Conservation (phyloP, 2,329 filamentous ascomycete species). For the Pseudovirgaria hyperparasitica region DNA sequence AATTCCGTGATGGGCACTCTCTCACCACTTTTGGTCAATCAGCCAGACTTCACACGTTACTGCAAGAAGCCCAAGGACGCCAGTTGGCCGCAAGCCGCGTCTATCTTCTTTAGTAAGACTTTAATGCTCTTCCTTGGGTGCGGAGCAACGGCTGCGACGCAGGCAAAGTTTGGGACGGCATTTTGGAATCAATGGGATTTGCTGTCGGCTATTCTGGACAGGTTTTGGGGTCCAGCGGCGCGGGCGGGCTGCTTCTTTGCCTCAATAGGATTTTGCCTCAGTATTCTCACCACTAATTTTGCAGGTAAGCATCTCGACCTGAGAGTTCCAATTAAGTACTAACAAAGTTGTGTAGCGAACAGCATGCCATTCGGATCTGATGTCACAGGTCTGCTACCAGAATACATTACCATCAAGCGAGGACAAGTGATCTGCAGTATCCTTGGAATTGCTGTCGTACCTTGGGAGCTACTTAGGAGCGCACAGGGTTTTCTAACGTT, state of each 20-base stretch:
- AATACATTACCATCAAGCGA: constrained; percentile 24
- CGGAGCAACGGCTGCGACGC: constrained; percentile 24
- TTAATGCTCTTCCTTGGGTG: constrained; percentile 30
- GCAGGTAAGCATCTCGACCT: too few species aligned
- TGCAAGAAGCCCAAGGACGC: constrained; percentile 19
- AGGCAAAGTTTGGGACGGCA: constrained; percentile 20
- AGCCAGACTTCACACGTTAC: constrained; percentile 31
- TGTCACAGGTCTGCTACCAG: constrained; percentile 19
- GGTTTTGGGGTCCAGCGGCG: too few species aligned
- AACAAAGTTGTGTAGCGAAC: too few species aligned
- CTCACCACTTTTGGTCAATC: constrained; percentile 28
- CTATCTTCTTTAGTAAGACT: constrained; percentile 25
- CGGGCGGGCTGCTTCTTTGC: too few species aligned
- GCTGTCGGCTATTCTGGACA: constrained; percentile 26
- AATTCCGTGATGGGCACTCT: constrained; percentile 30
- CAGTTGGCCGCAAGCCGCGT: constrained; percentile 17
- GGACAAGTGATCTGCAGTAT: constrained; percentile 21
- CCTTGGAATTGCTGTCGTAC: constrained; percentile 21
- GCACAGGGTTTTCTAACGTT: constrained; percentile 31
- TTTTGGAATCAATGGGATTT: constrained; percentile 36
- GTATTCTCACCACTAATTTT: too few species aligned
- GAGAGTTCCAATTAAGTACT: too few species aligned
- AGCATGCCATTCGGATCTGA: constrained; percentile 24
- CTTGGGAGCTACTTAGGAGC: constrained; percentile 30
- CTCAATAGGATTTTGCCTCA: too few species aligned